Evolutionary conservation across 2,329 filamentous ascomycete genomes (phyloP), one percentile per base, ranked within the genome.

Genomic region (Pseudogymnoascus sp.): DNA sequence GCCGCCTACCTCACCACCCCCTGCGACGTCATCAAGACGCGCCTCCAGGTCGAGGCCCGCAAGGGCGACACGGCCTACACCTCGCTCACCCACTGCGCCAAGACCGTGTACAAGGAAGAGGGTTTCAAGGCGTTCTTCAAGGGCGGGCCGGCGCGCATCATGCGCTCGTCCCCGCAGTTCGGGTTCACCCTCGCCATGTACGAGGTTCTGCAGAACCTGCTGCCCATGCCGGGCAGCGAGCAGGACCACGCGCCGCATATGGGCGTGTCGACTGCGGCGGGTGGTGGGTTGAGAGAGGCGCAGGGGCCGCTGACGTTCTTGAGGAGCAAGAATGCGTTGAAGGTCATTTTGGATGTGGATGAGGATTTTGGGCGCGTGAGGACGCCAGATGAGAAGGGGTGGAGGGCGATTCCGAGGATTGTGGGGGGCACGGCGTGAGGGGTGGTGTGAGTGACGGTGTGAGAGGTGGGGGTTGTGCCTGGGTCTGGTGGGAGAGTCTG

Each of bases 1-100:
- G 90, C 90, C 4, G 90, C 90, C 7, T 99, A 99, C 79, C 83
- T 99, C 66, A 99, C 95, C 23, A 99, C 95, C 1, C 95, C 95
- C 0, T 97, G 90, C 80, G 95, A 99, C 73, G 95, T 99, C 66
- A 97, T 99, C 87, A 99, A 99, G 83, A 99, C 95, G 2, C 89
- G 95, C 75, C 83, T 99, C 65, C 95, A 99, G 77, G 95, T 99
- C 64, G 95, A 99, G 77, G 93, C 93, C 21, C 89, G 95, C 68
- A 97, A 97, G 82, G 95, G 95, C 67, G 93, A 99, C 72, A 88
- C 88, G 3, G 82, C 83, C 59, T 99, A 99, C 82, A 95, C 85
- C 44, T 90, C 90, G 56, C 83, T 99, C 59, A 86, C 91, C 63
- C 91, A 99, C 77, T 90, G 88, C 62, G 95, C 95, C 38, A 78